Evolutionary conservation across 306 rosid genomes (phyloP), one percentile per base, ranked within the genome.

Genomic region (Vigna angularis): DNA sequence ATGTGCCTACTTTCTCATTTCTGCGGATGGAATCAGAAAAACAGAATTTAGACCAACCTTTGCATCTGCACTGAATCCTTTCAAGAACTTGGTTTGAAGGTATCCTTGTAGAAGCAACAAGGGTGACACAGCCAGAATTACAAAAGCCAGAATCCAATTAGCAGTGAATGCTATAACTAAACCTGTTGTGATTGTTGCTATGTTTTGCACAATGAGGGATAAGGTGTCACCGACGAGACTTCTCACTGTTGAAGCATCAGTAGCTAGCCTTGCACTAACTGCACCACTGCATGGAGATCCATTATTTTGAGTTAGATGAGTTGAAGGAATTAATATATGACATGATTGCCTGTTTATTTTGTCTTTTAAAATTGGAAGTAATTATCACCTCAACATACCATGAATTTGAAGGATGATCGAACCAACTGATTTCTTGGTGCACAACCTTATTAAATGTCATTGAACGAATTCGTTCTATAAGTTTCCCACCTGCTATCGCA

Each of bases 361-460:
- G 7, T 36, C 28, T 3, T 36, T 36, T 36, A 36, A 7, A 36
- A 1, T 62, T 32, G 45, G 20, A 62, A 15, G 20, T 15, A 32
- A 59, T 7, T 62, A 15, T 62, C 7, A 14, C 16, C 16, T n/a
- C 28, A 45, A 68, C 84, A 15, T 30, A 94, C 98, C 96, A 90
- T 85, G 98, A 89, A 80, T 94, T 90, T 76, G 88, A 88, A 69
- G 97, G 93, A 70, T 90, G 89, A 73, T 94, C 98, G 78, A 94
- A 95, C 92, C 96, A 95, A 24, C 90, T 81, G 51, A 92, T 89
- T 75, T 92, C 83, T 79, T 92, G 98, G 84, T 95, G 90, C 74
- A 91, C 96, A 73, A 95, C 83, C 78, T 92, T 95, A 59, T 81
- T 83, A 44, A 92, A 95, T 71, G 97, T 85, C 86, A 89, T 3